Conservation (phyloP, 2,329 filamentous ascomycete genomes). For the Didymella lethalis region DNA sequence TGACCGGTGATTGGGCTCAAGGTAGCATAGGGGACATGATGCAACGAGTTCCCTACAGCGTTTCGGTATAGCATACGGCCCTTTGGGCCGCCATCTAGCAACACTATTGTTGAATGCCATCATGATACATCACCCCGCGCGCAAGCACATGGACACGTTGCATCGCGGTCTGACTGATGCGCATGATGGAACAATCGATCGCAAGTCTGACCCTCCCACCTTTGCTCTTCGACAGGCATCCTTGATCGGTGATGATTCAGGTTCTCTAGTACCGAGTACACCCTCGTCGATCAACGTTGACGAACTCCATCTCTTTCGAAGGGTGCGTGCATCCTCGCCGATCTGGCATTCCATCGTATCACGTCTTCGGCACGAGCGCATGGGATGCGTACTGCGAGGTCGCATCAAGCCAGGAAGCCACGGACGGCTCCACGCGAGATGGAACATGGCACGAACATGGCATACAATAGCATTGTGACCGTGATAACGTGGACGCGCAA, state of each 20-base stretch:
- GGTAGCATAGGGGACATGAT: conserved; percentile 17
- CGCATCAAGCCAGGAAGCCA: conserved; percentile 6
- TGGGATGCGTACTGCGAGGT: conserved; percentile 8
- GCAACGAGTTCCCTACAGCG: conserved; percentile 22
- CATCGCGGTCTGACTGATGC: not conserved
- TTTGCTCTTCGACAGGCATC: not conserved
- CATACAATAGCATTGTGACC: conserved; percentile 13
- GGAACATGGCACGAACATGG: conserved; percentile 13
- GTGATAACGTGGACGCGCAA: not conserved
- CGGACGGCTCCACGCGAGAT: conserved; percentile 19
- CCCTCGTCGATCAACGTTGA: not conserved
- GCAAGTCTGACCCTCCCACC: conserved; percentile 4
- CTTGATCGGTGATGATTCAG: not conserved
- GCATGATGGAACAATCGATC: not conserved
- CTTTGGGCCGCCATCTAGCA: conserved; percentile 3
- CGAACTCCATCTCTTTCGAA: not conserved
- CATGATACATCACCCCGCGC: not conserved
- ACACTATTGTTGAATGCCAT: conserved; percentile 5
- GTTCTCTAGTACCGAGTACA: not conserved
- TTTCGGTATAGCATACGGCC: conserved; percentile 12
- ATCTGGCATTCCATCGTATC: not conserved
- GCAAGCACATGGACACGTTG: no score
- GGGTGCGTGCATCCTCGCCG: not conserved
- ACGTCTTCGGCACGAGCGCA: not conserved
- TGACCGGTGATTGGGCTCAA: conserved; percentile 9